Evolutionary conservation across 2,329 filamentous ascomycete genomes (phyloP).

Genomic region (Botrytis squamosa): DNA sequence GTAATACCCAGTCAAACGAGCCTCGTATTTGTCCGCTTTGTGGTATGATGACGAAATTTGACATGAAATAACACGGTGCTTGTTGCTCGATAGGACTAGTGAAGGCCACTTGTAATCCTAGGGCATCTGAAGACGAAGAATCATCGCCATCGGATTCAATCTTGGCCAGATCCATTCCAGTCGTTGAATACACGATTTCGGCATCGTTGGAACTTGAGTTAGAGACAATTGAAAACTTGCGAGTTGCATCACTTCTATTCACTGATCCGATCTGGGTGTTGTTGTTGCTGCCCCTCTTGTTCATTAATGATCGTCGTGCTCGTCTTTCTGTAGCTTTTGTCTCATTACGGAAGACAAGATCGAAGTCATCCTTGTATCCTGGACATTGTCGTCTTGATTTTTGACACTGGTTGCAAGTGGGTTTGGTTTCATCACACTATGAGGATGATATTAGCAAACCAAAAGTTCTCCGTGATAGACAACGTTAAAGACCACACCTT

Average conservation of each 20-base stretch:
- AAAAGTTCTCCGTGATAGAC: constrained; percentile 17
- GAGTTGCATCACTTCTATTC: constrained; percentile 4
- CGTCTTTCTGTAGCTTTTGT: constrained; percentile 65
- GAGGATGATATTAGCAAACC: constrained; percentile 26
- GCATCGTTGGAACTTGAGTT: background rate
- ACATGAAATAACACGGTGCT: constrained; percentile 58
- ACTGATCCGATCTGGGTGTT: background rate
- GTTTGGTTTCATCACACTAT: constrained; percentile 67
- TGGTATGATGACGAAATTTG: constrained; percentile 59
- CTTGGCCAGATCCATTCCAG: constrained; percentile 4
- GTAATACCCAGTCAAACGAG: constrained; percentile 59
- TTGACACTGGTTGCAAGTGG: constrained; percentile 62
- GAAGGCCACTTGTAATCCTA: constrained; percentile 30
- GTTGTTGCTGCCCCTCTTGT: constrained; percentile 41
- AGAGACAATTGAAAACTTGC: constrained; percentile 18
- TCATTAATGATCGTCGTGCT: constrained; percentile 55
- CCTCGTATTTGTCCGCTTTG: constrained; percentile 51
- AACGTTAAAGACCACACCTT: constrained; percentile 53
- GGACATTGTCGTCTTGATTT: constrained; percentile 64
- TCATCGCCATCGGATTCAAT: constrained; percentile 33
- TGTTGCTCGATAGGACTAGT: constrained; percentile 52
- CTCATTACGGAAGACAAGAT: constrained; percentile 71
- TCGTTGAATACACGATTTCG: background rate
- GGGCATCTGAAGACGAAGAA: constrained; percentile 24
- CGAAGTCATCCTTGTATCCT: constrained; percentile 69